Evolutionary conservation across 192 early-diverging fungal genomes (phyloP), one percentile per base, ranked within the genome.

Genomic region (Cladochytrium replicatum): DNA sequence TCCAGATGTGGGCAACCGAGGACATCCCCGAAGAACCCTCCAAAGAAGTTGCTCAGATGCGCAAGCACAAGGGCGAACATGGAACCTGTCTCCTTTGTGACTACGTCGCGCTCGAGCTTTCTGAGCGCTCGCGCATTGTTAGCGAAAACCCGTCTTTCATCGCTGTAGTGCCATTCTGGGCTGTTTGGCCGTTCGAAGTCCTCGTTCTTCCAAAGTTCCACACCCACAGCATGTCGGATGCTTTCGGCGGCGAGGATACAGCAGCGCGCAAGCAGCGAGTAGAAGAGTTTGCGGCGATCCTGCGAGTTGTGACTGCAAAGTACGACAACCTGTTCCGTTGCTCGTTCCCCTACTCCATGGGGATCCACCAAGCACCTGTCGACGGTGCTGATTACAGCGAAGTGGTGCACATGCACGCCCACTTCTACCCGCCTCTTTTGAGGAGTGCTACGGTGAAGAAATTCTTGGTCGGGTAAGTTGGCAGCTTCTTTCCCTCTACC

Each of bases 331-430:
- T 98, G 17, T 98, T 98, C 58, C 43, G 79, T 43, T 84, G 78
- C 54, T 83, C 81, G 21, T 98, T 98, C 64, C 92, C 94, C 0
- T 98, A 98, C 63, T 91, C 88, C 1, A 94, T 94, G 91, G 93
- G 93, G 32, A 59, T 98, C 45, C 94, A 98, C 63, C 84, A 88
- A 45, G 74, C 89, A 1, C 92, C 92, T 0, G 66, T 81, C 1
- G 72, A 76, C 40, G 66, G 55, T 0, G 54, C 71, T 6, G 64
- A 76, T 2, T 64, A 81, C 34, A 54, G 61, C 1, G 52, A 55
- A 1, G 68, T 67, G 47, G 69, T 75, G 22, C 90, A 93, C 61
- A 58, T 98, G 25, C 94, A 98, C 54, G 32, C 94, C 37, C 94
- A 98, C 57, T 96, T 92, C 61, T 98, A 98, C 57, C 94, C 94